phyloP scores from a whole-genome alignment of 2,329 filamentous ascomycete species.

The Calonectria multiphialidica region DNA sequence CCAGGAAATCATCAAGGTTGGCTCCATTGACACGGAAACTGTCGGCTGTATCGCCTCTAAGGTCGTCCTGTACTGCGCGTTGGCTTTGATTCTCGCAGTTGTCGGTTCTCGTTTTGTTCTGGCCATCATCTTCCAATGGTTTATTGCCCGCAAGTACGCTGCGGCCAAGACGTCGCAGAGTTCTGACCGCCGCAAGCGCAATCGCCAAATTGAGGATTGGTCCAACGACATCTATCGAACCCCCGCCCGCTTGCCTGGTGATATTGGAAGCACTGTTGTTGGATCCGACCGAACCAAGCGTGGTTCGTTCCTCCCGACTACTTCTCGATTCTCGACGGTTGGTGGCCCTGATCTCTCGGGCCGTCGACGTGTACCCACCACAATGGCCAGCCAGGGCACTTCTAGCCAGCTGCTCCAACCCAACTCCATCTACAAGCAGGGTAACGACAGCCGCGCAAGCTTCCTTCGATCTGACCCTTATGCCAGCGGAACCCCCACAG shows the following conservation, averaged over 20 bases:
- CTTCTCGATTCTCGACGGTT: conserved; percentile 92
- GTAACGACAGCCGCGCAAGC: conserved; percentile 73
- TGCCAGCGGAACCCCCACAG: conserved; percentile 66
- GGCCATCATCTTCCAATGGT: conserved; percentile 95
- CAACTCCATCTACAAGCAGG: conserved; percentile 77
- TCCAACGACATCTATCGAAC: conserved; percentile 96
- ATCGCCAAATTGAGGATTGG: conserved; percentile 98
- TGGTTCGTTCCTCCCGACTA: conserved; percentile 90
- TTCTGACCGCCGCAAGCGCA: conserved; percentile 84
- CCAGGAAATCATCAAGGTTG: conserved; percentile 94
- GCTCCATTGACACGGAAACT: conserved; percentile 93
- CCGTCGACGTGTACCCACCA: conserved; percentile 76
- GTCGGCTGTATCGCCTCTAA: conserved; percentile 98
- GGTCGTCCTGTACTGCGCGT: conserved; percentile 93
- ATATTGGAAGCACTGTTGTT: conserved; percentile 75
- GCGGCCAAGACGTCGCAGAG: conserved; percentile 87
- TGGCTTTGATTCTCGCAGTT: conserved; percentile 92
- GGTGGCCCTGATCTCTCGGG: conserved; percentile 78
- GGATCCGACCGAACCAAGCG: conserved; percentile 81
- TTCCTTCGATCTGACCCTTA: conserved; percentile 73
- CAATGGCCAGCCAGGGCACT: conserved; percentile 92
- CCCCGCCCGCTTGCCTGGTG: conserved; percentile 82
- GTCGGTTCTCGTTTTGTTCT: conserved; percentile 89
- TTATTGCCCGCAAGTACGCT: conserved; percentile 87
- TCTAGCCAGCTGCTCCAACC: conserved; percentile 79